Conservation (phyloP, 495 filamentous ascomycete species). For the Parathielavia hyrcaniae region DNA sequence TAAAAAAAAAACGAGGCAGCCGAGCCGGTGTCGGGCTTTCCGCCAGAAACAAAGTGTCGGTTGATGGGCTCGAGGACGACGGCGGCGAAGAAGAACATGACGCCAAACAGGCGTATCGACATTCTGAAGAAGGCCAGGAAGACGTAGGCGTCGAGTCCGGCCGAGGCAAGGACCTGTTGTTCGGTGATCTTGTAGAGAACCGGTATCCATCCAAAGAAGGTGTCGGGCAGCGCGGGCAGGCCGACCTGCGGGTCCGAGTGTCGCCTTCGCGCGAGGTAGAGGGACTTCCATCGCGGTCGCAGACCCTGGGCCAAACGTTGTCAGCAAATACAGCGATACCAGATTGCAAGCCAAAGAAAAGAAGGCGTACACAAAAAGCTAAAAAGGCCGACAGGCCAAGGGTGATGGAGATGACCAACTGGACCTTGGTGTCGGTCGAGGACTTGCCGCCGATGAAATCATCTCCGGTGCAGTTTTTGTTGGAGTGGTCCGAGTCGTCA, state of each 20-base stretch:
- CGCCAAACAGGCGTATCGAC: conserved; percentile 72
- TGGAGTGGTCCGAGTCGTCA: conserved; percentile 14
- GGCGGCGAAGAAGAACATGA: conserved; percentile 72
- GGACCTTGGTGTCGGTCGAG: conserved; percentile 43
- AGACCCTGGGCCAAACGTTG: conserved; percentile 46
- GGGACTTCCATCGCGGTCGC: conserved; percentile 82
- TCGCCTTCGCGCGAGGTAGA: conserved; percentile 85
- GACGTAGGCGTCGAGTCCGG: conserved; percentile 92
- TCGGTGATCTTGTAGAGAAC: conserved; percentile 83
- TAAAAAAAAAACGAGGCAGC: conserved; percentile 10
- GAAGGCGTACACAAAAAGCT: conserved; percentile 46
- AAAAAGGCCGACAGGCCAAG: conserved; percentile 49
- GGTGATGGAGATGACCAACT: conserved; percentile 47
- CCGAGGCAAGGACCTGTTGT: conserved; percentile 80
- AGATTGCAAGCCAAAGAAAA: too few relatives aligned
- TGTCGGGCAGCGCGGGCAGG: conserved; percentile 77
- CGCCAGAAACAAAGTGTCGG: conserved; percentile 45
- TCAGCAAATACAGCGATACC: neutral
- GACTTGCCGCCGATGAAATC: conserved; percentile 29
- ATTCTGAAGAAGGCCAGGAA: conserved; percentile 94
- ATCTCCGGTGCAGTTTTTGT: conserved; percentile 29
- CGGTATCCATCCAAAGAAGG: conserved; percentile 90
- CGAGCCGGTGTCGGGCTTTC: conserved; percentile 8
- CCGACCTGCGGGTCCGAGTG: conserved; percentile 60
- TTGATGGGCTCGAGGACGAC: conserved; percentile 82